A percentile compares a stretch with the other conserved stretches of the same genome.
Evolutionary conservation across 768 basidiomycete species (phyloP).

Genomic region (Paxillus ammoniavirescens): DNA sequence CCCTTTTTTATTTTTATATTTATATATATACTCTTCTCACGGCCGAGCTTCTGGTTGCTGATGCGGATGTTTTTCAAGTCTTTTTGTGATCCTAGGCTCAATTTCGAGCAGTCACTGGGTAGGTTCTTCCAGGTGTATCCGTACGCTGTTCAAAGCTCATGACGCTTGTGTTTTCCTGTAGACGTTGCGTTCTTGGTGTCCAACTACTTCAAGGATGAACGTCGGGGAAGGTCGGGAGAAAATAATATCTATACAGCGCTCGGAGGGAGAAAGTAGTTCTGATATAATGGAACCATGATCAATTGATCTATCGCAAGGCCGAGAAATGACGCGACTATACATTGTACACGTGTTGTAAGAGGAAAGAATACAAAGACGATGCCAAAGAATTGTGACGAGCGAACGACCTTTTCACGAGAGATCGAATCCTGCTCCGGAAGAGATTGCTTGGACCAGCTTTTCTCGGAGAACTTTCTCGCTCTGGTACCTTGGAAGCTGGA

Average conservation of each 20-base stretch:
- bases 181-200: conserved; percentile 88
- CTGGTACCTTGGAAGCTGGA: conserved; percentile 67
- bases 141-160: background rate
- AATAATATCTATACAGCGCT: conserved; percentile 30
- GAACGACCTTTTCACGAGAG: conserved; percentile 54
- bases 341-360: conserved; percentile 7
- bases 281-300: background rate
- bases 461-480: conserved; percentile 61
- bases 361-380: background rate
- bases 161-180: conserved; percentile 16
- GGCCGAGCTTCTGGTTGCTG: background rate
- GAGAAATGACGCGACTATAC: background rate
- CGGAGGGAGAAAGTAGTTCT: conserved; percentile 19
- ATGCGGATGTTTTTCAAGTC: conserved; percentile 37
- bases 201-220: conserved; percentile 72
- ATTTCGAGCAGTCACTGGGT: conserved; percentile 95
- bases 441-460: conserved; percentile 86
- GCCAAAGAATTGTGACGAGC: background rate
- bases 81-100: conserved; percentile 92
- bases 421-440: conserved; percentile 88
- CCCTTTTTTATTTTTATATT: background rate
- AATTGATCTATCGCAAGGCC: conserved; percentile 10
- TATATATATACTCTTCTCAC: background rate
- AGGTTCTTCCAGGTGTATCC: conserved; percentile 20
- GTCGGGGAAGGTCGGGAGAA: conserved; percentile 35